phyloP scores from a whole-genome alignment of 164 flowering plant genomes.

The Berberis thunbergii region DNA sequence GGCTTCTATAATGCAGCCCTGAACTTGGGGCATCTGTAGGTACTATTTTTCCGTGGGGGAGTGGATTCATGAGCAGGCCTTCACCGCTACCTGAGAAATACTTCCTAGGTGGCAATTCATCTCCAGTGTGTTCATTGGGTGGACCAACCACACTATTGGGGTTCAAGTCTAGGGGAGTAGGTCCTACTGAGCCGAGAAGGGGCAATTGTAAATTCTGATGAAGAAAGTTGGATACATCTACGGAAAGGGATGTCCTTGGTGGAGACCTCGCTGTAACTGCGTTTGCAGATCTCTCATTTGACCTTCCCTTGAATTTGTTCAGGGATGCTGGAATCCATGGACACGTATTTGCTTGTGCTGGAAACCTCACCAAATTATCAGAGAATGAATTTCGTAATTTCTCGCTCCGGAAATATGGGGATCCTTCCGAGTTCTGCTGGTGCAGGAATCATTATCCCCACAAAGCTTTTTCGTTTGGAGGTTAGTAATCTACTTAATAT shows the following conservation, averaged over 20 bases:
- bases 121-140: slow-evolving; percentile 71
- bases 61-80: slow-evolving; percentile 45
- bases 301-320: slow-evolving; percentile 62
- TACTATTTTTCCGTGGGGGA: slow-evolving; percentile 73
- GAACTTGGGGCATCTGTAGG: slow-evolving; percentile 73
- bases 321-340: slow-evolving; percentile 83
- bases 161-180: slow-evolving; percentile 68
- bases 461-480: neutral
- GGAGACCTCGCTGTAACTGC: slow-evolving; percentile 83
- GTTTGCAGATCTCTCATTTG: slow-evolving; percentile 86
- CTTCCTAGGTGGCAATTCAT: slow-evolving; percentile 79
- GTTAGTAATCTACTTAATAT: neutral
- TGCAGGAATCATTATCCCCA: slow-evolving; percentile 53
- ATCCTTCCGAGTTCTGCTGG: slow-evolving; percentile 67
- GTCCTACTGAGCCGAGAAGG: slow-evolving; percentile 71
- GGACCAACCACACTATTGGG: slow-evolving; percentile 78
- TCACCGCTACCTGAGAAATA: slow-evolving; percentile 63
- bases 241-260: slow-evolving; percentile 63
- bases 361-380: slow-evolving; percentile 57
- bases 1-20: slow-evolving; percentile 68
- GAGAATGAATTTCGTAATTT: slow-evolving; percentile 49
- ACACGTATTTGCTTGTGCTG: slow-evolving; percentile 71
- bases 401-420: slow-evolving; percentile 38
- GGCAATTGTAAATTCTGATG: slow-evolving; percentile 19
- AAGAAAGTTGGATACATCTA: slow-evolving; percentile 24